phyloP scores from a whole-genome alignment of 495 filamentous ascomycete species.

The Daldinia caldariorum region DNA sequence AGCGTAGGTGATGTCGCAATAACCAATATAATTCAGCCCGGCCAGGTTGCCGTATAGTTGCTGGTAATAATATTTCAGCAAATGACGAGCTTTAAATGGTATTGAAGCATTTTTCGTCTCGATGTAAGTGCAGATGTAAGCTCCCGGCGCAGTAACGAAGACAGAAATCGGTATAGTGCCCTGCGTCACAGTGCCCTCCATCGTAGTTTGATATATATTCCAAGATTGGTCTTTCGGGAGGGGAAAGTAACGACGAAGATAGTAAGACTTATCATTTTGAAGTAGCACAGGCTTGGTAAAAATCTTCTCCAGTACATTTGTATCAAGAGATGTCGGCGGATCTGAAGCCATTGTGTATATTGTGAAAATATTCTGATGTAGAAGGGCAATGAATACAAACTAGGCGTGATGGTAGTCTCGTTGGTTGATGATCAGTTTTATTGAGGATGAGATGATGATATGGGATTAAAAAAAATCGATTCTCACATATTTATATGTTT shows the following conservation, averaged over 20 bases:
- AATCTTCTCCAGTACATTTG: neutral
- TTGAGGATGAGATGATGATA: neutral
- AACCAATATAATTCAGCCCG: neutral
- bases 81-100: conserved; percentile 4
- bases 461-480: neutral
- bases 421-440: neutral
- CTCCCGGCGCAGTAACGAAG: conserved; percentile 1
- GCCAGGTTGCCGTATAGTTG: neutral
- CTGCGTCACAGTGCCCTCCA: neutral
- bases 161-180: neutral
- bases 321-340: neutral
- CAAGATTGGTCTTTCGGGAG: neutral
- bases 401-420: neutral
- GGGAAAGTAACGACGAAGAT: conserved; percentile 1
- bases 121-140: conserved; percentile 7
- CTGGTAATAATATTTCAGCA: conserved; percentile 8
- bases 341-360: neutral
- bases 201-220: neutral
- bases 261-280: neutral
- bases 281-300: neutral
- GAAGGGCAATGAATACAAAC: neutral
- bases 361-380: neutral
- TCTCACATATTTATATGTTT: too few relatives aligned
- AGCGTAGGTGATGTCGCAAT: neutral
- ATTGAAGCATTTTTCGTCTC: neutral